Evolutionary conservation across 169 alveolate species (phyloP), one percentile per base, ranked within the genome.

Genomic region (Plasmodium gaboni): DNA sequence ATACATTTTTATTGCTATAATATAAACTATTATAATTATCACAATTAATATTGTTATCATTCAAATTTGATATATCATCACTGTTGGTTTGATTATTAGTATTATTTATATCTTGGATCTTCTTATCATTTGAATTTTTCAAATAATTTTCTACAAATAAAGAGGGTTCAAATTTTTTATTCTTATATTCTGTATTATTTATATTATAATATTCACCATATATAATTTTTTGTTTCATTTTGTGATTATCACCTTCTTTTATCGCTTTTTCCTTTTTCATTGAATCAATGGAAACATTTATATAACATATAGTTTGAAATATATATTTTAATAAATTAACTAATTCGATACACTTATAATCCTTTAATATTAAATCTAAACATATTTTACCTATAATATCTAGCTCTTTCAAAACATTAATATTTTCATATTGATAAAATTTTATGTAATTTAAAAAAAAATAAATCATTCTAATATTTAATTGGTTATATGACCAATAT

Each of bases 321-420:
- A 83, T 46, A n/a, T 22, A 68, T 38, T 68, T 83, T 46, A 83
- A 8, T 59, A 83, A 28, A 67, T 68, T 22, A 32, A 83, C 26
- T 12, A 83, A 46, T 53, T 83, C 44, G 42, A 83, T 15, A 50
- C 85, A 83, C 5, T 83, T 83, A 42, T 48, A 68, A 69, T 83
- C 83, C 24, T 83, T 83, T 13, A 69, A 83, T 38, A 83, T 83
- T 26, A 83, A 17, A n/a, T 83, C 91, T 44, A 68, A 68, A 67
- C 73, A 83, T 55, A 83, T 67, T 60, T 83, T 59, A 24, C 57
- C 32, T 22, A 83, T 83, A 2, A 46, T 69, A 57, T 22, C 69
- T 83, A 83, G 50, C 42, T 83, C 91, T 19, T 71, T 55, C 44
- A 83, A 68, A 53, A 83, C 28, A 4, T 68, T 48, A 9, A 22